phyloP scores from a whole-genome alignment of 140 eudicot species.

The Senecio squalidus region DNA sequence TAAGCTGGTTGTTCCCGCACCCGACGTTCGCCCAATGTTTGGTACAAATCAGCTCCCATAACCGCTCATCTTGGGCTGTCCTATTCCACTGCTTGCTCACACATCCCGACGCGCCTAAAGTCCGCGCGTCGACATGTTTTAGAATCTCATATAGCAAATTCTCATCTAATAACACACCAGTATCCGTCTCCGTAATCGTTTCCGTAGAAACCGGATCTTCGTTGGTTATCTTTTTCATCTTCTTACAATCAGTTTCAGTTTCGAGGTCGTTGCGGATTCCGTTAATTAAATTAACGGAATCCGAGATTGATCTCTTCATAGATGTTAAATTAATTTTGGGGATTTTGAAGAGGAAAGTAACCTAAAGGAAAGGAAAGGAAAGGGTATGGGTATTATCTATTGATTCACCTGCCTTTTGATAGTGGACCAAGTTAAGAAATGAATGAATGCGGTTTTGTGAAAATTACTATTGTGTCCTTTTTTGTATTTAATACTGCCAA shows the following conservation, averaged over 20 bases:
- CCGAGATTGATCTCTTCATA: constrained; percentile 44
- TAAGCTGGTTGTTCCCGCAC: constrained; percentile 32
- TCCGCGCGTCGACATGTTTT: constrained; percentile 65
- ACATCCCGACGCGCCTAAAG: constrained; percentile 49
- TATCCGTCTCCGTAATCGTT: constrained; percentile 9
- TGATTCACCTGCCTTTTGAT: too few species aligned
- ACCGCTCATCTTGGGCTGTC: constrained; percentile 49
- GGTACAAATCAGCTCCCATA: constrained; percentile 54
- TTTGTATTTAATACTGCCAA: too few species aligned
- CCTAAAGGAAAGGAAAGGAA: too few species aligned
- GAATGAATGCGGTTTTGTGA: too few species aligned
- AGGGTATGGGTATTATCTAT: too few species aligned
- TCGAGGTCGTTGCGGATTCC: neutral
- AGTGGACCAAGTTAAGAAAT: too few species aligned
- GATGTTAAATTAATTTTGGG: too few species aligned
- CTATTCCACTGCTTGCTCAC: constrained; percentile 52
- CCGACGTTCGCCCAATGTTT: constrained; percentile 43
- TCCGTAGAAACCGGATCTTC: constrained; percentile 12
- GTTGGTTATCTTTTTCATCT: constrained; percentile 40
- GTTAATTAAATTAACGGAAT: constrained; percentile 10
- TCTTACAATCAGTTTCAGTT: too few species aligned
- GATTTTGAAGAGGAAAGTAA: too few species aligned
- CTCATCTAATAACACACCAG: constrained; percentile 39
- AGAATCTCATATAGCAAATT: constrained; percentile 53
- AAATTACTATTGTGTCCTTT: too few species aligned